phyloP scores from a whole-genome alignment of 1,139 yeast genomes.

The Debaryomycetaceae sp. region DNA sequence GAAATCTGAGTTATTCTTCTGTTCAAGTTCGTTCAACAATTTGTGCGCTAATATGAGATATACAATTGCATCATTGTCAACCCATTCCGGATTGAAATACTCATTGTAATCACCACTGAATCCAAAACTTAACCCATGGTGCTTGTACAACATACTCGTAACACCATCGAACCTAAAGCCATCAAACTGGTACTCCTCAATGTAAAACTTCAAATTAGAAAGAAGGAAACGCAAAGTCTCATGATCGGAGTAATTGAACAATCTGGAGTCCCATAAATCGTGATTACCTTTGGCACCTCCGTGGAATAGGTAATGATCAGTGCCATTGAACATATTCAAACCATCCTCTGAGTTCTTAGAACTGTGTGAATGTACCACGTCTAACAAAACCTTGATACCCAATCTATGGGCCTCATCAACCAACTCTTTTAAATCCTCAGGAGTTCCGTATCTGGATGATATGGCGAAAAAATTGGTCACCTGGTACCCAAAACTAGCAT shows the following conservation, averaged over 20 bases:
- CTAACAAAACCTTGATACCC: conserved; percentile 84
- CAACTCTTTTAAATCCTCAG: conserved; percentile 88
- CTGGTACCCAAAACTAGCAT: conserved; percentile 96
- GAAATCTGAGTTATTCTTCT: conserved; percentile 43
- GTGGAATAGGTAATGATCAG: conserved; percentile 93
- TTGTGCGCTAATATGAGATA: conserved; percentile 88
- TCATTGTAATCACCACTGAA: conserved; percentile 94
- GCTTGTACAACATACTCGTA: conserved; percentile 85
- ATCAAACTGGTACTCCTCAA: conserved; percentile 83
- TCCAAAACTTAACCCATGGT: conserved; percentile 88
- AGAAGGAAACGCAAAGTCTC: conserved; percentile 86
- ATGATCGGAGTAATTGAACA: conserved; percentile 86
- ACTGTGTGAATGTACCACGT: conserved; percentile 94
- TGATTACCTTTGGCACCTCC: conserved; percentile 82
- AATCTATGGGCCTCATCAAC: conserved; percentile 88
- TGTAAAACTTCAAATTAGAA: conserved; percentile 81
- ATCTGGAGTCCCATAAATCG: conserved; percentile 91
- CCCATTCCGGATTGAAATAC: conserved; percentile 76
- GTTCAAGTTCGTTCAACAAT: conserved; percentile 54
- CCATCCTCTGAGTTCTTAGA: conserved; percentile 95
- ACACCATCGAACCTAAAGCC: conserved; percentile 98
- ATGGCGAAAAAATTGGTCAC: conserved; percentile 89
- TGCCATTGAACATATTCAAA: conserved; percentile 88
- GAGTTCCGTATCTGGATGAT: conserved; percentile 88
- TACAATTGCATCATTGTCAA: conserved; percentile 82